Conservation (phyloP, 306 rosid genomes). For the Sesbania bispinosa region DNA sequence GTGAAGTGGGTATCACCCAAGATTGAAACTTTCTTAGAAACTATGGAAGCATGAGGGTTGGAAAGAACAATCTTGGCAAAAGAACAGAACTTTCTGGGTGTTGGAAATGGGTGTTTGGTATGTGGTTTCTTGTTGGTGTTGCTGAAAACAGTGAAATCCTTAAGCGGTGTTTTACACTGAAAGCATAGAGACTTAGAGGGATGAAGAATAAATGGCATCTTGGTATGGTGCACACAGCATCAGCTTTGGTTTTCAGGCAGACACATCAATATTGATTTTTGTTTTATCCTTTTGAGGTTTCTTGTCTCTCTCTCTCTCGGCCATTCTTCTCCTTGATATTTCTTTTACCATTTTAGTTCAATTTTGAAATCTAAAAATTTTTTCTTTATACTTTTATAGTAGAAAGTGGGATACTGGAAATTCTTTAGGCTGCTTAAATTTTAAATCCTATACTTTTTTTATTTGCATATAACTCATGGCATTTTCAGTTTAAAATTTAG, state of each 20-base stretch:
- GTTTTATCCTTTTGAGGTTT: conserved; percentile 38
- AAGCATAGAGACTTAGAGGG: conserved; percentile 46
- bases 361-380: background rate
- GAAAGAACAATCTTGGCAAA: conserved; percentile 19
- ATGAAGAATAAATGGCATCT: conserved; percentile 50
- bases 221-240: conserved; percentile 43
- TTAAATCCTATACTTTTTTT: no score
- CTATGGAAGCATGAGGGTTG: conserved; percentile 19
- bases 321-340: conserved; percentile 13
- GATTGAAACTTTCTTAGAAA: conserved; percentile 39
- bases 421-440: no score
- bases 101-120: conserved; percentile 12
- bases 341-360: background rate
- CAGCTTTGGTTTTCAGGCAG: conserved; percentile 37
- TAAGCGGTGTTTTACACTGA: conserved; percentile 6
- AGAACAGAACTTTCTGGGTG: conserved; percentile 12
- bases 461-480: no score
- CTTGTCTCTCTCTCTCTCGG: background rate
- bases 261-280: background rate
- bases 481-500: no score
- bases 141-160: conserved; percentile 16
- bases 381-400: no score
- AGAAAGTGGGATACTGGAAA: no score
- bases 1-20: conserved; percentile 37
- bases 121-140: conserved; percentile 18